Evolutionary conservation across 768 basidiomycete species (phyloP).

Genomic region (Suillus subaureus): DNA sequence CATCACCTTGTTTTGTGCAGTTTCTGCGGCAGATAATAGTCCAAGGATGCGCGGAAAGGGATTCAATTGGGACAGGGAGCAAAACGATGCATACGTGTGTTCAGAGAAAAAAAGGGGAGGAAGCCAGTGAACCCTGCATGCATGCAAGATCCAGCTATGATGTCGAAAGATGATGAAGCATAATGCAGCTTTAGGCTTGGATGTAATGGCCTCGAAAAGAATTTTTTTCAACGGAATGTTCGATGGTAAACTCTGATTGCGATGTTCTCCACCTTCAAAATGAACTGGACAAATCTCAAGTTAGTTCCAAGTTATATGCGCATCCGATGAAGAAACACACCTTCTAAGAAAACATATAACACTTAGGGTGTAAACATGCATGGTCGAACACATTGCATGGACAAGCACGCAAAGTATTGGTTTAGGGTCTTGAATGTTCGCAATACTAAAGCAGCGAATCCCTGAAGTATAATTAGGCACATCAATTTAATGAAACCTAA

Average conservation of each 20-base stretch:
- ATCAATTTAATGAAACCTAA: neutral
- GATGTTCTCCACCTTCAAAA: neutral
- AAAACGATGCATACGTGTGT: constrained; percentile 1
- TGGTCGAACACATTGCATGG: neutral
- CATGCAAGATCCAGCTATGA: neutral
- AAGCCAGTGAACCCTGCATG: constrained; percentile 1
- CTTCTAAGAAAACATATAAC: neutral
- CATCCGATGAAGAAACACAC: neutral
- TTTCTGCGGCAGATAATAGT: neutral
- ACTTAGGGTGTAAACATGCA: neutral
- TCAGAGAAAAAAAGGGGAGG: neutral
- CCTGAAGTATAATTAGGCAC: neutral
- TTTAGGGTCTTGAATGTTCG: neutral
- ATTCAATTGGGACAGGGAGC: neutral
- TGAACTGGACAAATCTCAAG: neutral
- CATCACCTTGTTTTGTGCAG: neutral
- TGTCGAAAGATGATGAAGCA: neutral
- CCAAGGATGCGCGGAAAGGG: neutral
- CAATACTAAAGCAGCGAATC: neutral
- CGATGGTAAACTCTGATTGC: neutral
- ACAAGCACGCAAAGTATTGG: neutral
- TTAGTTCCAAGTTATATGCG: neutral
- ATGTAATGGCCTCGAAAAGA: neutral
- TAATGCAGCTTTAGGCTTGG: neutral
- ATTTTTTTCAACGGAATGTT: neutral